These are phyloP conservation scores for Backusella circina DNA, from an alignment of 192 early-diverging fungal species.

Conservation along the genomic window DNA sequence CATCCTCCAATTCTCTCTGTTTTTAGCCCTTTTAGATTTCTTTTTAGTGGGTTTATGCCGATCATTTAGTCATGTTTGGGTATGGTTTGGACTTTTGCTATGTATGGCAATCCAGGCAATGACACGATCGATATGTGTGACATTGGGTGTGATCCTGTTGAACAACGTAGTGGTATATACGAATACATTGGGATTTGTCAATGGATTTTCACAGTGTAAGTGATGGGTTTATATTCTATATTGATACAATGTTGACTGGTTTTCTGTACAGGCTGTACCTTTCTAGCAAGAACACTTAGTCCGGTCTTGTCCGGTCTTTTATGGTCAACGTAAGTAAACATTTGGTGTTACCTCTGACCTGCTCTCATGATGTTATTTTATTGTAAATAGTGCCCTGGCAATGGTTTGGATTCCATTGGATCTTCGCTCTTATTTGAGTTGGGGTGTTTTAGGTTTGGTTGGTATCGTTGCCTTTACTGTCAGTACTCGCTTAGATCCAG, in stretches of 20 bases:
- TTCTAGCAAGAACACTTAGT: conserved; percentile 37
- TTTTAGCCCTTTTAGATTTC: not conserved
- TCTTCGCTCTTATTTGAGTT: conserved; percentile 6
- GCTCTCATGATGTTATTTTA: not conserved
- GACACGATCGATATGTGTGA: conserved; percentile 33
- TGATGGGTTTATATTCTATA: not conserved
- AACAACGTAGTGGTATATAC: conserved; percentile 41
- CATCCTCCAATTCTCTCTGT: conserved; percentile 35
- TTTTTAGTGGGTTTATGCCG: conserved; percentile 12
- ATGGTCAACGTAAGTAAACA: conserved; percentile 47
- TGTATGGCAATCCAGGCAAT: conserved; percentile 23
- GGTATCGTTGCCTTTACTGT: not conserved
- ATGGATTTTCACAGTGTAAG: conserved; percentile 51
- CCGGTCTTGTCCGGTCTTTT: conserved; percentile 48
- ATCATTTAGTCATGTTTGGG: not conserved
- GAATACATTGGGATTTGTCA: conserved; percentile 47
- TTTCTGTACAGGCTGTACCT: conserved; percentile 7
- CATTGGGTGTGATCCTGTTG: conserved; percentile 41
- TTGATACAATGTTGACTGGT: not conserved
- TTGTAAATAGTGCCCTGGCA: not conserved
- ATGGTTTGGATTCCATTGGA: conserved; percentile 9
- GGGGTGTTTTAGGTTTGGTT: not conserved
- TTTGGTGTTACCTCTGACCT: too few relatives aligned
- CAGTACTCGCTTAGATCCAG: not conserved
- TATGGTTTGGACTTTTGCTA: conserved; percentile 25